These are phyloP conservation scores for Boeremia exigua DNA, from an alignment of 2,329 filamentous ascomycete species.

Conservation along the genomic window DNA sequence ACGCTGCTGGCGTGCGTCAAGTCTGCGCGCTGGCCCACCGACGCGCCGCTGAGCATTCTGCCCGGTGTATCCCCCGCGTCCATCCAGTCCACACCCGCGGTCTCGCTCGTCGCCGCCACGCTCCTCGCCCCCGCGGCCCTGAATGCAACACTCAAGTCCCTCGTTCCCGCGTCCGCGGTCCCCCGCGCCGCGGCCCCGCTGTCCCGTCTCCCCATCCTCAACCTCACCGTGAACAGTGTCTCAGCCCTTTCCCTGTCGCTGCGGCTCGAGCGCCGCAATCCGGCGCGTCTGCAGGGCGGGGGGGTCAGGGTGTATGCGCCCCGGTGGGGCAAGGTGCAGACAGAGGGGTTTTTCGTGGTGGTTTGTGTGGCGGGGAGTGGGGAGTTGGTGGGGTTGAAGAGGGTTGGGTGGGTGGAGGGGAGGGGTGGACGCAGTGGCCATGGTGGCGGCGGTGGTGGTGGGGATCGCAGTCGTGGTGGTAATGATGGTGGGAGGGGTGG, in stretches of 20 bases:
- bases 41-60: conserved; percentile 78
- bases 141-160: conserved; percentile 55
- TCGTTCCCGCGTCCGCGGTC: conserved; percentile 55
- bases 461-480: conserved; percentile 11
- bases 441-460: conserved; percentile 9
- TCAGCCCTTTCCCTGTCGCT: conserved; percentile 70
- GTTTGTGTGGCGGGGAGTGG: conserved; percentile 68
- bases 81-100: conserved; percentile 41
- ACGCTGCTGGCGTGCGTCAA: conserved; percentile 90
- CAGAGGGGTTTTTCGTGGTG: conserved; percentile 89
- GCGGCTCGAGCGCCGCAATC: conserved; percentile 70
- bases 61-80: conserved; percentile 68
- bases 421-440: not conserved
- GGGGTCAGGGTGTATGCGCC: conserved; percentile 85
- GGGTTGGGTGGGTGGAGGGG: conserved; percentile 72
- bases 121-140: conserved; percentile 35
- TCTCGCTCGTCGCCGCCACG: conserved; percentile 44
- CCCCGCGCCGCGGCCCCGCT: conserved; percentile 65
- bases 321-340: conserved; percentile 90
- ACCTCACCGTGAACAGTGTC: conserved; percentile 65
- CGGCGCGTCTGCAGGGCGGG: conserved; percentile 36
- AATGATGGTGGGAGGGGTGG: conserved; percentile 9
- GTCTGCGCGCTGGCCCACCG: conserved; percentile 86
- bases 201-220: conserved; percentile 71
- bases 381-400: conserved; percentile 88